Evolutionary conservation across 2,329 filamentous ascomycete genomes (phyloP).

Genomic region (Diaporthe sp.): DNA sequence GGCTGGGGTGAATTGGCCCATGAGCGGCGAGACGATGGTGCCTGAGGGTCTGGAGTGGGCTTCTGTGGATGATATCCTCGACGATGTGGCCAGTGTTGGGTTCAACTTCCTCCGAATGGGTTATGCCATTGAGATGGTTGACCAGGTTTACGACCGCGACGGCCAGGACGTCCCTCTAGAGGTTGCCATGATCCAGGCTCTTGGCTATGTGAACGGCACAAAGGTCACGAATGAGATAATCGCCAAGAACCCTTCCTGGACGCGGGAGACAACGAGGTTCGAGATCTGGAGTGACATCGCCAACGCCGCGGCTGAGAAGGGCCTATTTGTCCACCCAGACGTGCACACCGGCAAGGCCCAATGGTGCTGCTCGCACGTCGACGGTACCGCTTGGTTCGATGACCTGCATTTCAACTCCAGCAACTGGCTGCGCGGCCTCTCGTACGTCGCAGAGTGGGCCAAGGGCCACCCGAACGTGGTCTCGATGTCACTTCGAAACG

Average conservation of each 20-base stretch:
- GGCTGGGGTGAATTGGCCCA: conserved; percentile 55
- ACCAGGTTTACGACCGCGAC: conserved; percentile 58
- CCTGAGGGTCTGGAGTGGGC: conserved; percentile 69
- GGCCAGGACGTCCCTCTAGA: conserved; percentile 57
- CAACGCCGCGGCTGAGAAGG: conserved; percentile 49
- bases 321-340: conserved; percentile 57
- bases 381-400: conserved; percentile 69
- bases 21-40: conserved; percentile 66
- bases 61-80: conserved; percentile 63
- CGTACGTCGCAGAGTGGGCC: conserved; percentile 64
- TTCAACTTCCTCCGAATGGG: conserved; percentile 71
- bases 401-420: conserved; percentile 66
- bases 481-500: conserved; percentile 58
- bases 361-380: conserved; percentile 62
- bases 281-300: conserved; percentile 58
- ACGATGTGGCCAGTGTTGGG: conserved; percentile 63
- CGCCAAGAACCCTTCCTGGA: conserved; percentile 64
- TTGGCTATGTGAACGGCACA: conserved; percentile 64
- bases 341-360: conserved; percentile 57
- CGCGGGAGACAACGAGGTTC: conserved; percentile 61
- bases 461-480: conserved; percentile 56
- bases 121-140: conserved; percentile 70
- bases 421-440: conserved; percentile 69
- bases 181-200: conserved; percentile 54
- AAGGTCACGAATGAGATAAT: conserved; percentile 61